A percentile compares a stretch with the other conserved stretches of the same genome.
Evolutionary conservation across 108 stramenopile species (phyloP).

Genomic region (Asterionellopsis glacialis): DNA sequence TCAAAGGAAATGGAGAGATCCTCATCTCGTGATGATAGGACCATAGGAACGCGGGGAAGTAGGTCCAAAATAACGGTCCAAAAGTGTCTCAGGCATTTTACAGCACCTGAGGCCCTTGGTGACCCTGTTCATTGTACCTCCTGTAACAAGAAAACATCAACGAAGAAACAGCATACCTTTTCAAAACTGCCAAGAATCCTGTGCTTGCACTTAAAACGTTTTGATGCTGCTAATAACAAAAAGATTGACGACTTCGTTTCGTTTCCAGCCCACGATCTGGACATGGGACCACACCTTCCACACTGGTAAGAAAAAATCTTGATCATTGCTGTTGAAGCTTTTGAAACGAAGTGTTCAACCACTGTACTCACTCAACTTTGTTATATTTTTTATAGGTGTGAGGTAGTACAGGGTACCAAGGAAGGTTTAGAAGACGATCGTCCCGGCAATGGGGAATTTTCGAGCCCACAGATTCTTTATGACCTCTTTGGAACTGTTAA

Average conservation of each 20-base stretch:
- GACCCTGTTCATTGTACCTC: constrained; percentile 59
- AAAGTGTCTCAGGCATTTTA: constrained; percentile 52
- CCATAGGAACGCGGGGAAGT: too few relatives aligned
- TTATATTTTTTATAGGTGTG: too few relatives aligned
- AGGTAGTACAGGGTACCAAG: background rate
- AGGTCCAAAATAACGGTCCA: constrained; percentile 1
- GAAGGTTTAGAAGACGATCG: background rate
- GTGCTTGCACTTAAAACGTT: constrained; percentile 81
- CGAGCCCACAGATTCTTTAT: constrained; percentile 49
- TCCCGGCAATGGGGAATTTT: constrained; percentile 4
- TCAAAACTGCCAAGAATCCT: constrained; percentile 61
- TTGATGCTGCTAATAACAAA: constrained; percentile 60
- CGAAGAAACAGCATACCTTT: constrained; percentile 73
- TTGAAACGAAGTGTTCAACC: background rate
- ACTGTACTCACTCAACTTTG: background rate
- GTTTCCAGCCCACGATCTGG: constrained; percentile 57
- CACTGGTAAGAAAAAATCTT: constrained; percentile 58
- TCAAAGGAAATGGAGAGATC: constrained; percentile 34
- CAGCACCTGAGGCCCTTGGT: constrained; percentile 43
- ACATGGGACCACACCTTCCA: constrained; percentile 69
- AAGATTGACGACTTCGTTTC: constrained; percentile 75
- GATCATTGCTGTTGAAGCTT: background rate
- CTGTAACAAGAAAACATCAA: constrained; percentile 50
- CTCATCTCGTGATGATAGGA: background rate
- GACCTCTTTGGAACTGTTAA: constrained; percentile 76